phyloP scores from a whole-genome alignment of 2,329 filamentous ascomycete genomes.

The Exophiala xenobiotica region DNA sequence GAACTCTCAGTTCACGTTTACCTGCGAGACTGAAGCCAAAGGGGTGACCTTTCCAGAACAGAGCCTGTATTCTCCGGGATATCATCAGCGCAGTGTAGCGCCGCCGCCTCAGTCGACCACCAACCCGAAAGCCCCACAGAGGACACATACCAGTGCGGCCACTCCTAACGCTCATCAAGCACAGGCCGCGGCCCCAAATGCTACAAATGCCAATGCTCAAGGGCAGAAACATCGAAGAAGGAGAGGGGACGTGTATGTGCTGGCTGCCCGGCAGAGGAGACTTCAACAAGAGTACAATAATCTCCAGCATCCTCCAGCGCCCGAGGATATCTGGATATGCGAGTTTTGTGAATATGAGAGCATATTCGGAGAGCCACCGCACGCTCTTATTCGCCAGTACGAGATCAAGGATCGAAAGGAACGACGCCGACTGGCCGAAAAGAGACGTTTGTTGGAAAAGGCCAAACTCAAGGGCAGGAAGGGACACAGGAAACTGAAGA shows the following conservation, averaged over 20 bases:
- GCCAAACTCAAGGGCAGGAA: constrained; percentile 92
- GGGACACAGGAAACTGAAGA: constrained; percentile 53
- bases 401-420: constrained; percentile 90
- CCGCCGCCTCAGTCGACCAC: constrained; percentile 33
- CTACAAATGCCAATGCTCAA: constrained; percentile 47
- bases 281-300: constrained; percentile 75
- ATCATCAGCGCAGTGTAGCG: constrained; percentile 24
- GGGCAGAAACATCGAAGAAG: constrained; percentile 65
- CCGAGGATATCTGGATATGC: constrained; percentile 87
- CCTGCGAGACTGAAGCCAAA: constrained; percentile 85
- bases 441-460: constrained; percentile 80
- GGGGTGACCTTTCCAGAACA: constrained; percentile 72
- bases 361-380: constrained; percentile 86
- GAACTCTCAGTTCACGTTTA: constrained; percentile 93
- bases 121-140: constrained; percentile 48
- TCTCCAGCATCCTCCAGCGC: constrained; percentile 66
- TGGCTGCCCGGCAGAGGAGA: constrained; percentile 74
- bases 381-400: constrained; percentile 83
- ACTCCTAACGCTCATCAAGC: constrained; percentile 40
- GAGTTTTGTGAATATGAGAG: constrained; percentile 97
- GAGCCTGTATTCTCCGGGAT: constrained; percentile 39
- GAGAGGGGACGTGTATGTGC: constrained; percentile 67
- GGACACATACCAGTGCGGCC: constrained; percentile 51
- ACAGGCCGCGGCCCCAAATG: constrained; percentile 29
- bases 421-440: constrained; percentile 81